Percentiles rank a stretch among this genome's conserved stretches.
These are phyloP conservation scores for Lyophyllum decastes DNA, from an alignment of 768 basidiomycete species.

Conservation along the genomic window DNA sequence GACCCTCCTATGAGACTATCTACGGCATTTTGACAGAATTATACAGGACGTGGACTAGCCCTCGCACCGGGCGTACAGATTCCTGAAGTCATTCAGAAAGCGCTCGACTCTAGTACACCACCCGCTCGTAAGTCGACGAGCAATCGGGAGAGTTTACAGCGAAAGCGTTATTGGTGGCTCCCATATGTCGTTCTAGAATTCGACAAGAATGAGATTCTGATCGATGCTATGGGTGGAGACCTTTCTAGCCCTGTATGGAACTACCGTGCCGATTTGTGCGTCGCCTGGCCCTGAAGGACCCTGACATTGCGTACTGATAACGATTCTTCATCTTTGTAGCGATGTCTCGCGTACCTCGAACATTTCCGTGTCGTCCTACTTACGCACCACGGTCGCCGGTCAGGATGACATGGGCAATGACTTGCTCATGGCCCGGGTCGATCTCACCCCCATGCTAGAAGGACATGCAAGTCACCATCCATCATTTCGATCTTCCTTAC, in stretches of 20 bases:
- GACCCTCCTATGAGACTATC: background rate
- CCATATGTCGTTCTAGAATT: conserved; percentile 98
- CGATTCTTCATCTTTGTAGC: conserved; percentile 39
- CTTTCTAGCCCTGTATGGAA: conserved; percentile 90
- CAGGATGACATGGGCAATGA: conserved; percentile 98
- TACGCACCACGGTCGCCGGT: conserved; percentile 77
- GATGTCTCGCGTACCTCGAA: conserved; percentile 95
- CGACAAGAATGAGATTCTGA: conserved; percentile 95
- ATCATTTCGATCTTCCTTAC: background rate
- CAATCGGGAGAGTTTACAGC: conserved; percentile 89
- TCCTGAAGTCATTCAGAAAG: conserved; percentile 84
- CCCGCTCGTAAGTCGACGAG: conserved; percentile 58
- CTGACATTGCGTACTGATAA: conserved; percentile 1
- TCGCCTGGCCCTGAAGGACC: conserved; percentile 18
- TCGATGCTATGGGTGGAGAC: conserved; percentile 97
- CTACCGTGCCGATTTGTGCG: conserved; percentile 93
- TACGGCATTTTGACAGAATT: background rate
- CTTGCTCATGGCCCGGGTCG: conserved; percentile 88
- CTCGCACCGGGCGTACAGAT: conserved; percentile 78
- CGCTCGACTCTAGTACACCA: conserved; percentile 60
- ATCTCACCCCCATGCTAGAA: conserved; percentile 83
- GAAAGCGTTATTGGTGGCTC: conserved; percentile 94
- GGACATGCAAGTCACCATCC: conserved; percentile 54
- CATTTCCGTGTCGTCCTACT: conserved; percentile 88
- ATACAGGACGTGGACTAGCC: conserved; percentile 72